Evolutionary conservation across 2,329 filamentous ascomycete genomes (phyloP).

Genomic region (Paraphaeosphaeria sporulosa): DNA sequence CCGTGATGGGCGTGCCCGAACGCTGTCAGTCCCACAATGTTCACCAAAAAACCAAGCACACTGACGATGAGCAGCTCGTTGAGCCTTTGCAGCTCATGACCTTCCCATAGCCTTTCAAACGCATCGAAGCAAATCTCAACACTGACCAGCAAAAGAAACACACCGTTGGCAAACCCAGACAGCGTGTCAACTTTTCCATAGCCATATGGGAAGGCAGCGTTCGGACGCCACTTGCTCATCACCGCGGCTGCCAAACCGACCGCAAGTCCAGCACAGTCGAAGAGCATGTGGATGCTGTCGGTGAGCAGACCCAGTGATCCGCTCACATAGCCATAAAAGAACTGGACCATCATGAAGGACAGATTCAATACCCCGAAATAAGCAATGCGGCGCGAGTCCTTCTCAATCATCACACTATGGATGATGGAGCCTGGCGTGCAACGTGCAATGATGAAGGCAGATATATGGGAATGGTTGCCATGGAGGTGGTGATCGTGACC

Average conservation of each 20-base stretch:
- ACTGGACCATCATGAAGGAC: slow-evolving; percentile 91
- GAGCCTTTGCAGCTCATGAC: slow-evolving; percentile 82
- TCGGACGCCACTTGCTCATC: slow-evolving; percentile 96
- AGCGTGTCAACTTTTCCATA: slow-evolving; percentile 97
- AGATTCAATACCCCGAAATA: slow-evolving; percentile 98
- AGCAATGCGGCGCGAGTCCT: slow-evolving; percentile 92
- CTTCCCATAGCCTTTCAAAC: slow-evolving; percentile 83
- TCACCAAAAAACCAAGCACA: slow-evolving; percentile 83
- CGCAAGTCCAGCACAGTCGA: slow-evolving; percentile 91
- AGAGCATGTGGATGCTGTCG: slow-evolving; percentile 99
- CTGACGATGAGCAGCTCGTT: slow-evolving; percentile 90
- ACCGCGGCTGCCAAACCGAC: slow-evolving; percentile 92
- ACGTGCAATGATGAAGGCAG: slow-evolving; percentile 73
- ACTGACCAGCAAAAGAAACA: slow-evolving; percentile 94
- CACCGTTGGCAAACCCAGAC: slow-evolving; percentile 94
- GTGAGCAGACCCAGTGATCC: slow-evolving; percentile 94
- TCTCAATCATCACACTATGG: slow-evolving; percentile 85
- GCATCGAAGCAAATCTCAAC: slow-evolving; percentile 97
- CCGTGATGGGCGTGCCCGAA: slow-evolving; percentile 70
- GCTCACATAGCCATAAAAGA: slow-evolving; percentile 91
- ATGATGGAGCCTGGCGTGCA: slow-evolving; percentile 78
- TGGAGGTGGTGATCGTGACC: slow-evolving; percentile 47
- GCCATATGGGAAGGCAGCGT: slow-evolving; percentile 87
- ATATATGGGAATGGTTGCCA: slow-evolving; percentile 70
- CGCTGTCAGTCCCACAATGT: slow-evolving; percentile 88